Conservation (phyloP, 2,329 filamentous ascomycete species). For the Colletotrichum eremochloae region DNA sequence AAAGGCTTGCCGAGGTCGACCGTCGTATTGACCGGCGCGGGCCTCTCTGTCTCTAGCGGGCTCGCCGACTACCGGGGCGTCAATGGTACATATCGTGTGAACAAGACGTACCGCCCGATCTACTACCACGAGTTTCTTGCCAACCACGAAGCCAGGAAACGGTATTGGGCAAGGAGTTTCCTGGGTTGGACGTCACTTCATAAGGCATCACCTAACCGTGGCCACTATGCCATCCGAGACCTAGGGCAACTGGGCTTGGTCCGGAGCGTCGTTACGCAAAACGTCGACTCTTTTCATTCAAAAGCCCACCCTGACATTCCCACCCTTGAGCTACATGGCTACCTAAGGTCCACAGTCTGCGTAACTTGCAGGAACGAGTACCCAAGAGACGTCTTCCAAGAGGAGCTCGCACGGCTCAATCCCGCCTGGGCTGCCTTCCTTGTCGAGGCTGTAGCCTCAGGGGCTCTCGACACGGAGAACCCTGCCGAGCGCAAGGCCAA, state of each 20-base stretch:
- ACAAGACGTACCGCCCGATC: constrained; percentile 90
- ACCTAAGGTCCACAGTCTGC: constrained; percentile 85
- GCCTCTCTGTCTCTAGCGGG: constrained; percentile 92
- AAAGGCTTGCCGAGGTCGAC: constrained; percentile 61
- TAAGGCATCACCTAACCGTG: constrained; percentile 82
- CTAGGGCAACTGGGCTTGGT: constrained; percentile 81
- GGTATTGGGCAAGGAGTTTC: constrained; percentile 97
- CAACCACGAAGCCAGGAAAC: constrained; percentile 86
- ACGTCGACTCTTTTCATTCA: constrained; percentile 95
- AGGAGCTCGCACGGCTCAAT: constrained; percentile 81
- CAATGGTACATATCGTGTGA: constrained; percentile 92
- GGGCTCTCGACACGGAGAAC: constrained; percentile 83
- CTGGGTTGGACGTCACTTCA: constrained; percentile 89
- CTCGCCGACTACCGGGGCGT: constrained; percentile 92
- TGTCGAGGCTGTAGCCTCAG: constrained; percentile 76
- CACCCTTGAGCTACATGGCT: constrained; percentile 92
- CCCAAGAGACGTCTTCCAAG: constrained; percentile 80
- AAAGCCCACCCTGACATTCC: constrained; percentile 79
- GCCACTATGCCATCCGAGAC: constrained; percentile 82
- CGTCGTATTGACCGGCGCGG: constrained; percentile 80
- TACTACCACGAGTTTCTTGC: constrained; percentile 91
- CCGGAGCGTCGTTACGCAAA: constrained; percentile 88
- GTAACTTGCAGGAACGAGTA: constrained; percentile 81
- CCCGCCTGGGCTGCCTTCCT: constrained; percentile 88
- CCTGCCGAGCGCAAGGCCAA: constrained; percentile 74